A percentile compares a stretch with the other conserved stretches of the same genome.
phyloP scores from a whole-genome alignment of 345 rosid genomes.

The Gossypium turneri region DNA sequence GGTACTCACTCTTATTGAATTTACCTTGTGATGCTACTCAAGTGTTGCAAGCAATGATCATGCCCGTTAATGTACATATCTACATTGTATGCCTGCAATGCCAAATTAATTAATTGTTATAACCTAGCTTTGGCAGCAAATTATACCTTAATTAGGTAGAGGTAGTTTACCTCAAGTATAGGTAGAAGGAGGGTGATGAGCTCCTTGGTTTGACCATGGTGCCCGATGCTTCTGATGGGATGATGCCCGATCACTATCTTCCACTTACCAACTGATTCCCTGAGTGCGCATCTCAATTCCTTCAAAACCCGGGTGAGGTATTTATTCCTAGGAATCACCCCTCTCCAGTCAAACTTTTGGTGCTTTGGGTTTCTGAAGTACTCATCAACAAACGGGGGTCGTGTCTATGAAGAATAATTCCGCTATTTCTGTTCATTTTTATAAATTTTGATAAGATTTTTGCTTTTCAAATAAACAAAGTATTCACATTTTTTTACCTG shows the following conservation, averaged over 20 bases:
- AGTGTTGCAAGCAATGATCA: conserved; percentile 61
- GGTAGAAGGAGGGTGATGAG: conserved; percentile 22
- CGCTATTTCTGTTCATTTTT: conserved; percentile 32
- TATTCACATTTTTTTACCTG: conserved; percentile 26
- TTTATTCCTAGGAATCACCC: conserved; percentile 40
- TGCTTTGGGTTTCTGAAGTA: conserved; percentile 45
- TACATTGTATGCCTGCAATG: conserved; percentile 30
- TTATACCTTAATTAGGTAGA: neutral
- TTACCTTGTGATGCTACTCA: conserved; percentile 21
- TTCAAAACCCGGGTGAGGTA: conserved; percentile 37
- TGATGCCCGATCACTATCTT: conserved; percentile 80
- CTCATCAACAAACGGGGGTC: conserved; percentile 61
- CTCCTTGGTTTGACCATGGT: conserved; percentile 64
- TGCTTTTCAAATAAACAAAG: neutral
- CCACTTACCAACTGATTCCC: conserved; percentile 53
- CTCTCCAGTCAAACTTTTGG: conserved; percentile 67
- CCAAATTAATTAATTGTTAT: neutral
- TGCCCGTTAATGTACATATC: conserved; percentile 59
- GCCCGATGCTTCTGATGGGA: conserved; percentile 61
- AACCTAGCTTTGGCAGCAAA: neutral
- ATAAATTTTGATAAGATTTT: neutral
- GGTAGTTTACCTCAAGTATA: neutral
- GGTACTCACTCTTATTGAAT: neutral
- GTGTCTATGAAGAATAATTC: conserved; percentile 75
- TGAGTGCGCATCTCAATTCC: conserved; percentile 45